Conservation (phyloP, 257 asterid genomes). For the Fraxinus americana region DNA sequence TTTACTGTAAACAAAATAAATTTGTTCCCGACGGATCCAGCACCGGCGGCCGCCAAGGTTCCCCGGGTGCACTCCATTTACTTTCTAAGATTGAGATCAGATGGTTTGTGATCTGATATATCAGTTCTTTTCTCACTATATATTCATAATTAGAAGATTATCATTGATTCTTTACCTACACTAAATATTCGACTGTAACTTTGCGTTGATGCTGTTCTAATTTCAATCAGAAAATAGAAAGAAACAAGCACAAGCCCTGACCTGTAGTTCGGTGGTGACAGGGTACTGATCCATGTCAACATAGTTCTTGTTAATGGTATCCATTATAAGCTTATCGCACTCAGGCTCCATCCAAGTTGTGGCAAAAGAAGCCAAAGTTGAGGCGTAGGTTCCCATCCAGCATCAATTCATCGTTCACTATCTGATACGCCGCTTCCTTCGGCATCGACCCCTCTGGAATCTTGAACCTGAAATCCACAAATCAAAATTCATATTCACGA, state of each 20-base stretch:
- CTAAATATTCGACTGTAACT: neutral
- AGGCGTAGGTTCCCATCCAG: conserved; percentile 79
- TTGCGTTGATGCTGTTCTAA: neutral
- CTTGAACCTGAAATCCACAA: conserved; percentile 39
- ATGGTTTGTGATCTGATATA: neutral
- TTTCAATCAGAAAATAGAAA: neutral
- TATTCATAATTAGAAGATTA: neutral
- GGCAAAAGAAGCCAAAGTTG: conserved; percentile 73
- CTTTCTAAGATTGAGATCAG: neutral
- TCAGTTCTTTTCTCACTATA: neutral
- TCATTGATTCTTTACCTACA: no score
- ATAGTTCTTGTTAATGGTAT: conserved; percentile 63
- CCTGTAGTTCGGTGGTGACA: conserved; percentile 85
- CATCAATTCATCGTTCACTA: conserved; percentile 73
- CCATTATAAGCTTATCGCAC: conserved; percentile 69
- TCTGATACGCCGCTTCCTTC: conserved; percentile 76
- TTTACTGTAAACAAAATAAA: no score
- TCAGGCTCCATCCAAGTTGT: conserved; percentile 91
- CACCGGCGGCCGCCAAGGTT: no score
- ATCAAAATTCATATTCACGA: neutral
- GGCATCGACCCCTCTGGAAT: conserved; percentile 60
- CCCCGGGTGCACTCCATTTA: neutral
- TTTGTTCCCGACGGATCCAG: no score
- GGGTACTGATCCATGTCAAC: conserved; percentile 88
- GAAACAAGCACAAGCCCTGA: neutral